Evolutionary conservation across 2,329 filamentous ascomycete genomes (phyloP).

Genomic region (Sporothrix mexicana): DNA sequence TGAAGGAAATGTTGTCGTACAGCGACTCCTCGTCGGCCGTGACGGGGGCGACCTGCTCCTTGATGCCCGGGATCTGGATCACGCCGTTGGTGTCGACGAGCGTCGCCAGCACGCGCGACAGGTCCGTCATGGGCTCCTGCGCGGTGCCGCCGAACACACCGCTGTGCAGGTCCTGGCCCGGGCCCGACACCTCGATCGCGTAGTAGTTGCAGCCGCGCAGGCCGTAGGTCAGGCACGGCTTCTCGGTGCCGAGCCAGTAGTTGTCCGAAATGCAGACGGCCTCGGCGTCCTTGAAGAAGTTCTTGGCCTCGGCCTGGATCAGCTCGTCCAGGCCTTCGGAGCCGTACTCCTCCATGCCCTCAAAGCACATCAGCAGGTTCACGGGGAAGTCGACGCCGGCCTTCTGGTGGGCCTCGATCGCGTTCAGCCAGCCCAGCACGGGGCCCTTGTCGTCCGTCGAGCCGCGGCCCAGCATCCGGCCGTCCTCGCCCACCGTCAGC

Average conservation of each 20-base stretch:
- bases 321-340: slow-evolving; percentile 96
- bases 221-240: slow-evolving; percentile 96
- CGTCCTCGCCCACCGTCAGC: slow-evolving; percentile 84
- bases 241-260: slow-evolving; percentile 99
- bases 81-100: slow-evolving; percentile 90
- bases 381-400: slow-evolving; percentile 93
- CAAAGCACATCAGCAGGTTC: slow-evolving; percentile 98
- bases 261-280: slow-evolving; percentile 99
- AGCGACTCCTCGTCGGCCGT: slow-evolving; percentile 84
- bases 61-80: slow-evolving; percentile 92
- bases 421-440: slow-evolving; percentile 95
- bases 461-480: slow-evolving; percentile 93
- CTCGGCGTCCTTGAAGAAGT: slow-evolving; percentile 93
- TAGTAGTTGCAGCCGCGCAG: slow-evolving; percentile 99
- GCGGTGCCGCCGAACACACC: slow-evolving; percentile 96
- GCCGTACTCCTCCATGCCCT: slow-evolving; percentile 99
- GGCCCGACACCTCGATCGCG: slow-evolving; percentile 85
- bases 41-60: slow-evolving; percentile 88
- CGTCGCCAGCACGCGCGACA: slow-evolving; percentile 79
- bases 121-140: slow-evolving; percentile 98
- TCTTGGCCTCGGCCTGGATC: slow-evolving; percentile 87
- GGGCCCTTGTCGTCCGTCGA: slow-evolving; percentile 98
- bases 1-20: slow-evolving; percentile 91
- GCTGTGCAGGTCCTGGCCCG: slow-evolving; percentile 91
- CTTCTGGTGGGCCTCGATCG: slow-evolving; percentile 96